These are phyloP conservation scores for Thermomucor indicae-seudaticae DNA, from an alignment of 371 early-diverging fungal species.

Conservation along the genomic window DNA sequence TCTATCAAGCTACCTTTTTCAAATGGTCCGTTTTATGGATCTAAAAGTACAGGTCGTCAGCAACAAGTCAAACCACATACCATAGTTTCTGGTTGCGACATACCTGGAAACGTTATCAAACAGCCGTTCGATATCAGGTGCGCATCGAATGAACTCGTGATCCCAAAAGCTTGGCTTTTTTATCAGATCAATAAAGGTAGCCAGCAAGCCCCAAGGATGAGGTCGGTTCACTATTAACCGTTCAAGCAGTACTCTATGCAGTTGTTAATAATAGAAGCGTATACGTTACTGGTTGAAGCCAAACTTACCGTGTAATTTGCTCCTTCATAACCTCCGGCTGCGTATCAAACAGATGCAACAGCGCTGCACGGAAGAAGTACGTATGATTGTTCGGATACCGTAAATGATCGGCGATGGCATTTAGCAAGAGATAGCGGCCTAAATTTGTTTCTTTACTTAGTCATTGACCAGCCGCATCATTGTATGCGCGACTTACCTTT, in stretches of 20 bases:
- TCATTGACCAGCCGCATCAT: no score
- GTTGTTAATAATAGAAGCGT: no score
- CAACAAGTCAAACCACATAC: not conserved
- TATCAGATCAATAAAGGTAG: slow-evolving; percentile 94
- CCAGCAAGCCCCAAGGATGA: slow-evolving; percentile 96
- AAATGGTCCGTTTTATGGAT: slow-evolving; percentile 14
- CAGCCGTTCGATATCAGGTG: slow-evolving; percentile 69
- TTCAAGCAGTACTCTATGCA: slow-evolving; percentile 87
- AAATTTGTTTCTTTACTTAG: not conserved
- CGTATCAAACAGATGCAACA: slow-evolving; percentile 74
- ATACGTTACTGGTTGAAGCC: not conserved
- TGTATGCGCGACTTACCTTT: slow-evolving; percentile 6
- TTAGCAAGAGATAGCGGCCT: slow-evolving; percentile 82
- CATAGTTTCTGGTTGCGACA: not conserved
- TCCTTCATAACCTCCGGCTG: slow-evolving; percentile 73
- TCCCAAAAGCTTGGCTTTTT: slow-evolving; percentile 90
- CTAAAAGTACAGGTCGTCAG: not conserved
- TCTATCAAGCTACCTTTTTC: no score
- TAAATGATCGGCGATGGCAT: slow-evolving; percentile 91
- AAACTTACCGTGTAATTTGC: slow-evolving; percentile 74
- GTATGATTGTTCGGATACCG: slow-evolving; percentile 97
- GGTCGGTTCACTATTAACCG: slow-evolving; percentile 95
- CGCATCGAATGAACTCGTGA: slow-evolving; percentile 68
- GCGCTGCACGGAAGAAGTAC: slow-evolving; percentile 77
- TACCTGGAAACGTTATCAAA: slow-evolving; percentile 70